A percentile compares a stretch with the other conserved stretches of the same genome.
Evolutionary conservation across 176 grass and related monocot species (phyloP).

Genomic region (Saccharum officinarum): DNA sequence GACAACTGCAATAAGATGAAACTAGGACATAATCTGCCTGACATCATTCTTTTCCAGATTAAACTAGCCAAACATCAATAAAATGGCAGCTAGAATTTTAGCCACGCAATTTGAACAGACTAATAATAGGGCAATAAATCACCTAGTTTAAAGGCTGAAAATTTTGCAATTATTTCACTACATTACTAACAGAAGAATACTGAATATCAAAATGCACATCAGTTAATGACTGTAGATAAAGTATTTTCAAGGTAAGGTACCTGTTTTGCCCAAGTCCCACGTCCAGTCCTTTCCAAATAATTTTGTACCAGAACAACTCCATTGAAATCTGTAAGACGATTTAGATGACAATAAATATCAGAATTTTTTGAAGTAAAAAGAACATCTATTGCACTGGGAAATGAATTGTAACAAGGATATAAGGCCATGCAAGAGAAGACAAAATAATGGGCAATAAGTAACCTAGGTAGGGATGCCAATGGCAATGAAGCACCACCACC

Average conservation of each 20-base stretch:
- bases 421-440: background rate
- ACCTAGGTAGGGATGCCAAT: background rate
- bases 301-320: conserved; percentile 94
- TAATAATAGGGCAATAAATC: conserved; percentile 7
- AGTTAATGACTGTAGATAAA: background rate
- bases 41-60: background rate
- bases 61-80: conserved; percentile 12
- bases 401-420: background rate
- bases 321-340: conserved; percentile 83
- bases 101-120: background rate
- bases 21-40: background rate
- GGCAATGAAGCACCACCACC: background rate
- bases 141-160: background rate
- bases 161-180: background rate
- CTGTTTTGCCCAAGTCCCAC: conserved; percentile 87
- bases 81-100: background rate
- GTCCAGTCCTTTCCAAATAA: conserved; percentile 95
- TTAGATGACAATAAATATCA: conserved; percentile 26
- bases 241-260: conserved; percentile 34
- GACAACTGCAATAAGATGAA: background rate
- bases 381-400: background rate
- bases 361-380: background rate
- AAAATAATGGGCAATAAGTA: background rate
- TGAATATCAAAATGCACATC: conserved; percentile 13
- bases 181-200: background rate